phyloP scores from a whole-genome alignment of 2,329 filamentous ascomycete genomes.

The Claviceps paspali region DNA sequence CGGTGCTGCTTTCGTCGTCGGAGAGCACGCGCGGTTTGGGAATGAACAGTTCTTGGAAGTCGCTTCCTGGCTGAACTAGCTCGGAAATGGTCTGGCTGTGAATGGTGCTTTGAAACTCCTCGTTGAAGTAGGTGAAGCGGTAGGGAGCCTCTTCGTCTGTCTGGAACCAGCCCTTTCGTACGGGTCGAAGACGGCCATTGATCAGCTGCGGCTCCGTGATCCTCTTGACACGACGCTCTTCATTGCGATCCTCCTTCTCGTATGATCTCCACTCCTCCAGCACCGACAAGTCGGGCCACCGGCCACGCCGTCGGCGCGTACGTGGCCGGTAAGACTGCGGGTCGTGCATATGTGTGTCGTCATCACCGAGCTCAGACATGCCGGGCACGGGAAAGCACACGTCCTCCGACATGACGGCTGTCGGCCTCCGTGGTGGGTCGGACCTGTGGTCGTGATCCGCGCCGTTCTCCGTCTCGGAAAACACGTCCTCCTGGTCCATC shows the following conservation, averaged over 20 bases:
- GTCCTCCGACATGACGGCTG: constrained; percentile 60
- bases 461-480: constrained; percentile 14
- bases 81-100: constrained; percentile 93
- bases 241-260: constrained; percentile 71
- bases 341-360: constrained; percentile 43
- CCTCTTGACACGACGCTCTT: constrained; percentile 72
- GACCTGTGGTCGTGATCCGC: constrained; percentile 14
- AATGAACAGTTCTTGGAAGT: constrained; percentile 77
- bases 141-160: constrained; percentile 84
- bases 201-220: constrained; percentile 90
- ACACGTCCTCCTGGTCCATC: constrained; percentile 16
- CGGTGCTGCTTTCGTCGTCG: constrained; percentile 56
- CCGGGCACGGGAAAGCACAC: constrained; percentile 72
- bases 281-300: constrained; percentile 75
- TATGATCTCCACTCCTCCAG: constrained; percentile 81
- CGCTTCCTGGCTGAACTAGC: constrained; percentile 68
- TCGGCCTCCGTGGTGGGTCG: constrained; percentile 28
- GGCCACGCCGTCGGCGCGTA: constrained; percentile 45
- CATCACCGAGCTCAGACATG: constrained; percentile 66
- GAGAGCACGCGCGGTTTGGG: constrained; percentile 67
- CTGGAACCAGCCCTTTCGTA: constrained; percentile 68
- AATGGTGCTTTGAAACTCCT: constrained; percentile 88
- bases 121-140: constrained; percentile 97
- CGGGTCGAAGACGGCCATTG: constrained; percentile 72
- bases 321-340: constrained; percentile 18